Conservation (phyloP, 164 flowering plant species). For the Liquidambar formosana region DNA sequence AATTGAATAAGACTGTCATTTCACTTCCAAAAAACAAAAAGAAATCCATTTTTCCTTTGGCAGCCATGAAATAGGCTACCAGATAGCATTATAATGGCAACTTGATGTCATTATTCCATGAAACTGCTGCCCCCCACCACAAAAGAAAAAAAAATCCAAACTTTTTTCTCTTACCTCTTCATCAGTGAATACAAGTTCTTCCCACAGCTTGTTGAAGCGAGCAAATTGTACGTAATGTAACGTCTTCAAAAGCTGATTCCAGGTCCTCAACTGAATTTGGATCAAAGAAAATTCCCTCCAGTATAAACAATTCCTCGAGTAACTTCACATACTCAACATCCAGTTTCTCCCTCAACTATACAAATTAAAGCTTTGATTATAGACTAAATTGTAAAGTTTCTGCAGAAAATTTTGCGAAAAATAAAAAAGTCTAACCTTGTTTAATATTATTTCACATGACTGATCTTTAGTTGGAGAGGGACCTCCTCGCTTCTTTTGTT, state of each 20-base stretch:
- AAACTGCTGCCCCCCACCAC: not conserved
- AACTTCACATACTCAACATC: slow-evolving; percentile 53
- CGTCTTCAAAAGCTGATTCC: slow-evolving; percentile 50
- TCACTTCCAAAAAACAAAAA: not conserved
- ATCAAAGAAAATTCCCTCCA: slow-evolving; percentile 56
- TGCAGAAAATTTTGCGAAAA: too few species aligned
- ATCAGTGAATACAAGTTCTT: slow-evolving; percentile 40
- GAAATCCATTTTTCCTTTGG: not conserved
- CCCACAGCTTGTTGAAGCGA: slow-evolving; percentile 48
- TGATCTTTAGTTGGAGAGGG: slow-evolving; percentile 36
- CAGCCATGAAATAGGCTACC: not conserved
- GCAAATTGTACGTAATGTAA: slow-evolving; percentile 39
- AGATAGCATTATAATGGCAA: not conserved
- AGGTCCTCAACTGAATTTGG: slow-evolving; percentile 40
- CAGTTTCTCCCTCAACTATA: slow-evolving; percentile 57
- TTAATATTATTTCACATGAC: slow-evolving; percentile 46
- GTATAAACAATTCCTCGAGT: slow-evolving; percentile 58
- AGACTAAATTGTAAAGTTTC: not conserved
- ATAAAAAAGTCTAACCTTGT: slow-evolving; percentile 38
- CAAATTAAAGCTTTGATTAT: not conserved
- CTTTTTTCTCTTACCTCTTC: slow-evolving; percentile 51
- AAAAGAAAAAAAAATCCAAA: too few species aligned
- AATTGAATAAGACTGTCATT: not conserved
- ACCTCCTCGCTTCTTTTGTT: slow-evolving; percentile 23
- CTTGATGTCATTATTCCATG: not conserved